phyloP scores from a whole-genome alignment of 306 rosid genomes.

The Sicyos edulis region DNA sequence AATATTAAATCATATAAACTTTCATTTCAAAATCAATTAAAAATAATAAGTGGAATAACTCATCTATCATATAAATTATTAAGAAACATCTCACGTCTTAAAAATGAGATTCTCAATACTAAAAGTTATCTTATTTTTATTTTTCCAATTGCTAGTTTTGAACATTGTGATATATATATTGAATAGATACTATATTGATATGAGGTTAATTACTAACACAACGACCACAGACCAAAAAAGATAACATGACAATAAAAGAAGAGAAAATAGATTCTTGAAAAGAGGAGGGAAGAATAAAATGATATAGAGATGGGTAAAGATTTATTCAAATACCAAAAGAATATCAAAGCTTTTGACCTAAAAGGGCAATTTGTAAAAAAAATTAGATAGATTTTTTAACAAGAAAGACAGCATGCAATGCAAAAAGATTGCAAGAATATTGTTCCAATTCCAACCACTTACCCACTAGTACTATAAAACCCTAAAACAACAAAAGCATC shows the following conservation, averaged over 20 bases:
- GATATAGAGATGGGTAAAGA: background rate
- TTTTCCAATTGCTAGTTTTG: background rate
- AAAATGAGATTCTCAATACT: no score
- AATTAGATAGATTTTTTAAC: background rate
- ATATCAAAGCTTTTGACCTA: slow-evolving; percentile 6
- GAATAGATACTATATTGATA: background rate
- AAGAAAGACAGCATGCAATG: background rate
- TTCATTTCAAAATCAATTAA: no score
- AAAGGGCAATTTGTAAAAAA: background rate
- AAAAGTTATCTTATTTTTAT: no score
- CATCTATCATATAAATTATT: no score
- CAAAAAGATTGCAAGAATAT: slow-evolving; percentile 3
- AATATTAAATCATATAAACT: no score
- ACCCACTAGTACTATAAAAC: background rate
- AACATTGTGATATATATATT: background rate
- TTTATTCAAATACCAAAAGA: slow-evolving; percentile 1
- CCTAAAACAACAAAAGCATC: slow-evolving; percentile 5
- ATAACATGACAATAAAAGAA: background rate
- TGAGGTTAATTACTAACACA: background rate
- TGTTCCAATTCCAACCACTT: slow-evolving; percentile 15
- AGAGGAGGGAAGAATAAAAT: background rate
- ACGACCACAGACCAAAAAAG: background rate
- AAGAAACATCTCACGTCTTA: no score
- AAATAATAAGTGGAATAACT: no score
- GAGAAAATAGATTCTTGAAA: background rate